Evolutionary conservation across 257 asterid genomes (phyloP), one percentile per base, ranked within the genome.

Genomic region (Salvia rosmarinus): DNA sequence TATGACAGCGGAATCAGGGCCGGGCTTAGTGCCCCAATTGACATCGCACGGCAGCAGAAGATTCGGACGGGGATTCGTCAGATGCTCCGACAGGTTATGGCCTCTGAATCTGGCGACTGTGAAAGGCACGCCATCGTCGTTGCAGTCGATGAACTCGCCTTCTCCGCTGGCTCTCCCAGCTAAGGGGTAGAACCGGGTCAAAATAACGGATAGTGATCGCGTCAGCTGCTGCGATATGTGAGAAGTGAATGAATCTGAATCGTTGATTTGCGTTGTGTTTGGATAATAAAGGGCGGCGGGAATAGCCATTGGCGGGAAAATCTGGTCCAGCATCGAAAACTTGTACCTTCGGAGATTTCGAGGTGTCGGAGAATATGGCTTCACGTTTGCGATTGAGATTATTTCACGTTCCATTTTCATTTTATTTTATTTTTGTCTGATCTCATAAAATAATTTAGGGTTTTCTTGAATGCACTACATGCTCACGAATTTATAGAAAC

Each of bases 351-450:
- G n/a, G n/a, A n/a, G n/a, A n/a, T n/a, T n/a, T n/a, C n/a, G n/a
- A n/a, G n/a, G 82, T 0, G 79, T 73, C 32, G 75, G 79, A 47
- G 46, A 72, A 67, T 67, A 75, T 9, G 83, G 83, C 72, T 12
- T 52, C 19, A 75, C 73, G 17, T 13, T 56, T 9, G 64, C 77
- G 2, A 10, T 70, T 9, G 75, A 72, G 39, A 77, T 57, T 32
- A 52, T 47, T 23, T 28, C 68, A 46, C 54, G 9, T 35, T 59
- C 43, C 59, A 67, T 75, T 23, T 34, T 34, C 6, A 8, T 34
- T 34, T 34, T 34, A 5, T 34, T 8, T 34, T n/a, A n/a, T n/a
- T n/a, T n/a, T n/a, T n/a, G n/a, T n/a, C n/a, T n/a, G n/a, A n/a
- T n/a, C n/a, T n/a, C n/a, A n/a, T n/a, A n/a, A n/a, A n/a, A n/a